These are phyloP conservation scores for Zygosaccharomyces sapae DNA, from an alignment of 1,139 yeast species.

Conservation along the genomic window DNA sequence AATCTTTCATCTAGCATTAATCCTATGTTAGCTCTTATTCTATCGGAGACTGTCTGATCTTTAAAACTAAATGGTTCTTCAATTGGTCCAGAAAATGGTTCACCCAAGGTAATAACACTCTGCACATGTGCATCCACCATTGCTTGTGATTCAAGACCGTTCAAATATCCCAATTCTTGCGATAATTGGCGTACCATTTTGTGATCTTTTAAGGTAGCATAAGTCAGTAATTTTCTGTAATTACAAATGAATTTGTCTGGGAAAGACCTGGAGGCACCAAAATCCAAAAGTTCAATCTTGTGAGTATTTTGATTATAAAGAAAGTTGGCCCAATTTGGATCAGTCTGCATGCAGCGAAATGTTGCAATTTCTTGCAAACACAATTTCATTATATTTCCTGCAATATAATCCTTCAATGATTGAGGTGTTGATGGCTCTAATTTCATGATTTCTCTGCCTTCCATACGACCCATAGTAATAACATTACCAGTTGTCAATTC, in stretches of 20 bases:
- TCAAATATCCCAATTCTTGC: constrained; percentile 74
- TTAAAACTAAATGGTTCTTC: constrained; percentile 66
- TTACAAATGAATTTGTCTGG: constrained; percentile 61
- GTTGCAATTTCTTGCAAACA: constrained; percentile 80
- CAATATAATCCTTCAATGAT: constrained; percentile 72
- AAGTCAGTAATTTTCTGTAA: constrained; percentile 70
- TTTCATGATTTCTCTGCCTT: constrained; percentile 77
- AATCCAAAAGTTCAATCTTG: constrained; percentile 81
- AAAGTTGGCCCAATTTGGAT: constrained; percentile 99
- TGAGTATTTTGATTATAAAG: constrained; percentile 63
- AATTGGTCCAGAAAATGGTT: constrained; percentile 65
- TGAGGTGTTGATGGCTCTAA: constrained; percentile 62
- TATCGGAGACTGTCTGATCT: constrained; percentile 85
- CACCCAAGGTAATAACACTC: constrained; percentile 86
- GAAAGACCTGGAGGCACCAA: constrained; percentile 90
- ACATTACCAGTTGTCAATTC: constrained; percentile 77
- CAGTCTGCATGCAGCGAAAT: constrained; percentile 94
- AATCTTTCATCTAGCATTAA: constrained; percentile 87
- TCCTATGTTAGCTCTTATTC: constrained; percentile 81
- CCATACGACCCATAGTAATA: constrained; percentile 84
- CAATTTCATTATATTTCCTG: constrained; percentile 79
- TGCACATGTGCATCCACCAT: constrained; percentile 94
- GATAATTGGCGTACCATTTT: constrained; percentile 62
- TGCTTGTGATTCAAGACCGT: constrained; percentile 80
- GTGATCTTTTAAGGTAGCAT: constrained; percentile 71